phyloP scores from a whole-genome alignment of 129 eudicot species.

The Centaurea solstitialis region DNA sequence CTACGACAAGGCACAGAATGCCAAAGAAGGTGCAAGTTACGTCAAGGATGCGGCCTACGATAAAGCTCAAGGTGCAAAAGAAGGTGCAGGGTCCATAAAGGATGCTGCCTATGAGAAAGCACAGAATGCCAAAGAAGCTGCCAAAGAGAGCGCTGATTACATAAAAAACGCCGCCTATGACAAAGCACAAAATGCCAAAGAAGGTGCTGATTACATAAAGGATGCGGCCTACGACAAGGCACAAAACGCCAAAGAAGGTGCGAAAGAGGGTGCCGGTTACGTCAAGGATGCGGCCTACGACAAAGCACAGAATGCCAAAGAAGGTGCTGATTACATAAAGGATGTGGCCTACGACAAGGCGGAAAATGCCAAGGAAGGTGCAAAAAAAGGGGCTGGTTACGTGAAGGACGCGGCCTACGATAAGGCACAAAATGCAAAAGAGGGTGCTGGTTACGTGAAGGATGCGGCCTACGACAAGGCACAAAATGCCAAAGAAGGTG shows the following conservation, averaged over 20 bases:
- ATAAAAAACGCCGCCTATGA: conserved; percentile 22
- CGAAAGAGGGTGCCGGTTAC: conserved; percentile 16
- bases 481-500: background rate
- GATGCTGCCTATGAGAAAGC: conserved; percentile 14
- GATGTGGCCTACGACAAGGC: background rate
- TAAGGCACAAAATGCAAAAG: background rate
- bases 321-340: background rate
- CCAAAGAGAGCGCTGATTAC: background rate
- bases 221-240: conserved; percentile 29
- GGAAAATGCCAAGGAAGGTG: background rate
- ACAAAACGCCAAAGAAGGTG: conserved; percentile 18
- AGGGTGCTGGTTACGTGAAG: background rate
- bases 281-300: conserved; percentile 18
- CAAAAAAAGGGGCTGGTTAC: background rate
- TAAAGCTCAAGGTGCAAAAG: background rate
- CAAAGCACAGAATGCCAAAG: conserved; percentile 16
- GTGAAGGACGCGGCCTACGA: background rate
- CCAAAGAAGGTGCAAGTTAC: conserved; percentile 15
- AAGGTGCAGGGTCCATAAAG: background rate
- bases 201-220: background rate
- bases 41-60: background rate
- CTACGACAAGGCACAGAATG: conserved; percentile 8
- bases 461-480: background rate
- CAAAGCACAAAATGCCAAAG: conserved; percentile 15
- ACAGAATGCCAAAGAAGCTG: background rate